phyloP scores from a whole-genome alignment of 768 basidiomycete species.

The Calocybe cyanea region DNA sequence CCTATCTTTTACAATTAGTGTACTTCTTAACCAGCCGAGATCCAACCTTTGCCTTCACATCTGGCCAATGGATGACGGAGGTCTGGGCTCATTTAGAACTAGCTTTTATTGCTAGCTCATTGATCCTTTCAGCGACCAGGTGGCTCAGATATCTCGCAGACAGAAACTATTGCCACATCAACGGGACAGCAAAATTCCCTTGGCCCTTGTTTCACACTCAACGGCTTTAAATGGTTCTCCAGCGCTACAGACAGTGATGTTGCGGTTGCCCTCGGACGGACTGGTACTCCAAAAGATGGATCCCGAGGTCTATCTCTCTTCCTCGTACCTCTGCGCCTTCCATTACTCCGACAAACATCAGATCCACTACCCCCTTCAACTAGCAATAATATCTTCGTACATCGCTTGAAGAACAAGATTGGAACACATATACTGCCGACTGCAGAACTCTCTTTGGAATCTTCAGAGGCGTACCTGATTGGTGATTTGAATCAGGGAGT shows the following conservation, averaged over 20 bases:
- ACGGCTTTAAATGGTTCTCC: slow-evolving; percentile 85
- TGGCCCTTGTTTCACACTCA: slow-evolving; percentile 52
- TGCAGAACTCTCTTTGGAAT: slow-evolving; percentile 64
- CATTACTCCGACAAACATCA: slow-evolving; percentile 41
- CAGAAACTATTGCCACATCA: slow-evolving; percentile 58
- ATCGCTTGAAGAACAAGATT: slow-evolving; percentile 76
- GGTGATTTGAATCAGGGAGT: slow-evolving; percentile 59
- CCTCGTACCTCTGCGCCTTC: slow-evolving; percentile 61
- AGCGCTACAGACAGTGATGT: slow-evolving; percentile 77
- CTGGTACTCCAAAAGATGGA: slow-evolving; percentile 50
- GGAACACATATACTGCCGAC: slow-evolving; percentile 75
- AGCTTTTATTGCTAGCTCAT: slow-evolving; percentile 30
- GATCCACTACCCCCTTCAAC: slow-evolving; percentile 39
- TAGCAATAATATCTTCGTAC: slow-evolving; percentile 65
- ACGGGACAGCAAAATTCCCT: slow-evolving; percentile 29
- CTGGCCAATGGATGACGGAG: slow-evolving; percentile 87
- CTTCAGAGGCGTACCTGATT: slow-evolving; percentile 59
- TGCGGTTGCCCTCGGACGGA: slow-evolving; percentile 70
- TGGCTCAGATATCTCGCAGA: slow-evolving; percentile 72
- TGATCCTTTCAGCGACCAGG: slow-evolving; percentile 50
- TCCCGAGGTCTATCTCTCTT: slow-evolving; percentile 72
- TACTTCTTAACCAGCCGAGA: slow-evolving; percentile 46
- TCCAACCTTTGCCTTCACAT: slow-evolving; percentile 57
- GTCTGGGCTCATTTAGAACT: slow-evolving; percentile 30
- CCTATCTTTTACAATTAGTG: not conserved